Base-by-base conservation (phyloP, 2,329 filamentous ascomycete genomes). In the Alternaria conjuncta region DNA sequence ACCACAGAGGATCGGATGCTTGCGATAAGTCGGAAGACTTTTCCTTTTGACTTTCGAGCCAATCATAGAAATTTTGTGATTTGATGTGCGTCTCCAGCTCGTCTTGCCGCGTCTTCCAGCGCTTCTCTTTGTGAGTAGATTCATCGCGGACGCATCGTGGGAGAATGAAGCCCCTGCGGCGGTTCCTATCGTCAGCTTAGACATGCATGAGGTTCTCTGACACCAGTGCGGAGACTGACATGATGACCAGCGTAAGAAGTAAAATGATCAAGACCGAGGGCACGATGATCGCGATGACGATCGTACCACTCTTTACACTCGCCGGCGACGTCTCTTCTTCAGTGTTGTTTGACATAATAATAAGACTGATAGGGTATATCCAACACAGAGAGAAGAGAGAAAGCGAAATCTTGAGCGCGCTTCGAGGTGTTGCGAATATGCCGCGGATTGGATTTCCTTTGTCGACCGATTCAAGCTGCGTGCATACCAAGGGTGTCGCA, bases 61-160 rank as follows among this genome's bases (percentile, higher is more conserved):
- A 80, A n/a, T 78, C 73, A n/a, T 71, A 64, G 41, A 75, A 80
- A 9, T 70, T 55, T 51, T 79, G 72, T 4, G 74, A 62, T 61
- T 79, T 78, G 63, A 79, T 70, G 8, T 51, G 65, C 4, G 57
- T 65, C n/a, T 80, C 71, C 9, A 80, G 71, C 36, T 72, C 74
- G 12, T 71, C 70, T 43, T 75, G 66, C 26, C 78, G 73, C 67
- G 70, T 73, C 63, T 74, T 71, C 60, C 60, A 66, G 10, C 68
- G 66, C 57, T 71, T 67, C 49, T 73, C 72, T 60, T 71, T 71
- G 11, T 63, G 47, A n/a, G 51, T 45, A 9, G 68, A 55, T 8
- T 66, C 64, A 20, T 67, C 62, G 43, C 62, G 57, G 18, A 41
- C 56, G n/a, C 68, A 18, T 36, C 60, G 55, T 9, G 76, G 71